Conservation (phyloP, 768 basidiomycete genomes). For the Zangia roseola region DNA sequence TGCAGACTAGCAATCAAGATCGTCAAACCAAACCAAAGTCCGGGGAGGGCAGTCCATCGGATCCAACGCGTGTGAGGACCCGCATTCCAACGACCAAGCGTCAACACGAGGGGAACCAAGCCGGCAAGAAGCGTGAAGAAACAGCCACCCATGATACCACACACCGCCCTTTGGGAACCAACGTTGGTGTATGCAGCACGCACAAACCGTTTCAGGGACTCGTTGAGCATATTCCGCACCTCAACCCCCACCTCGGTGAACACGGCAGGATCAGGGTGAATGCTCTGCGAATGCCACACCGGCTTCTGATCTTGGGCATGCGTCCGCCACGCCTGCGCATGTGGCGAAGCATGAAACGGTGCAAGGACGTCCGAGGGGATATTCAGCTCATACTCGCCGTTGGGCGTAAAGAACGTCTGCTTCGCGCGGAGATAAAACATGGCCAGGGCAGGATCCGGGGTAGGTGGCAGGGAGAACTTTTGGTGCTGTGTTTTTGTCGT, state of each 20-base stretch:
- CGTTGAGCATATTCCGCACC: conserved; percentile 56
- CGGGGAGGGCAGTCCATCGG: conserved; percentile 60
- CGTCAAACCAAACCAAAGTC: conserved; percentile 68
- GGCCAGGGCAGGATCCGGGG: conserved; percentile 54
- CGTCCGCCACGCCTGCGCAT: conserved; percentile 23
- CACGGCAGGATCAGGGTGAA: conserved; percentile 63
- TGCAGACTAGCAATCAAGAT: conserved; percentile 61
- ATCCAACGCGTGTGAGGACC: conserved; percentile 46
- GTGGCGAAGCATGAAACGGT: conserved; percentile 48
- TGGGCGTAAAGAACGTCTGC: conserved; percentile 76
- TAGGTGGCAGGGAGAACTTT: conserved; percentile 31
- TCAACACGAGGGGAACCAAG: conserved; percentile 52
- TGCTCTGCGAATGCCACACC: conserved; percentile 30
- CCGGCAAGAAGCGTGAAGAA: conserved; percentile 48
- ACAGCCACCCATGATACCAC: conserved; percentile 36
- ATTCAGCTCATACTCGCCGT: conserved; percentile 68
- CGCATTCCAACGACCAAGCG: conserved; percentile 34
- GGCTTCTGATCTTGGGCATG: conserved; percentile 5
- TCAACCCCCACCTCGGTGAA: conserved; percentile 56
- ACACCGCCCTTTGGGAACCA: conserved; percentile 65
- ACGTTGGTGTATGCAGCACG: conserved; percentile 66
- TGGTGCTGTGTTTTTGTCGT: conserved; percentile 33
- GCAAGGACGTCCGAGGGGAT: conserved; percentile 65
- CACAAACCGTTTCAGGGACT: conserved; percentile 65
- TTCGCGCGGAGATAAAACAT: conserved; percentile 80